Evolutionary conservation across 306 rosid genomes (phyloP).

Genomic region (Rosa multiflora): DNA sequence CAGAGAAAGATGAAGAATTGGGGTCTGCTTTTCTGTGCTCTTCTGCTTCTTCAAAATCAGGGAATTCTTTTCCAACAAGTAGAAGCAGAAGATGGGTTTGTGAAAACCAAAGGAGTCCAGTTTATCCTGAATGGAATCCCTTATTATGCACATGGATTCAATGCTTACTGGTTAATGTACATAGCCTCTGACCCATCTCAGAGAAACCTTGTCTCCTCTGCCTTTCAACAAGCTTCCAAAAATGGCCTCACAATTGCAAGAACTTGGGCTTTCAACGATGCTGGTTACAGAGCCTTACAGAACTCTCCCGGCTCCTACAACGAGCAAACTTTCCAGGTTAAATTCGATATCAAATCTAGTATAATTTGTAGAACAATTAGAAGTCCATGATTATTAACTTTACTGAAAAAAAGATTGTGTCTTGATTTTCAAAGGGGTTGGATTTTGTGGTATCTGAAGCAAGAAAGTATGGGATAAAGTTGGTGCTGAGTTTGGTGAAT

Average conservation of each 20-base stretch:
- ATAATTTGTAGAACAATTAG: neutral
- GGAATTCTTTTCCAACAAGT: conserved; percentile 21
- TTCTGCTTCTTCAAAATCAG: conserved; percentile 27
- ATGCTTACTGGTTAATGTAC: conserved; percentile 94
- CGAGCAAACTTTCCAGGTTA: conserved; percentile 74
- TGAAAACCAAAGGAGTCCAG: conserved; percentile 68
- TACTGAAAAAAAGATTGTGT: neutral
- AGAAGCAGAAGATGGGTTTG: conserved; percentile 61
- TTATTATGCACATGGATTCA: conserved; percentile 79
- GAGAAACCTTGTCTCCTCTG: conserved; percentile 63
- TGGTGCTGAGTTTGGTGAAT: conserved; percentile 81
- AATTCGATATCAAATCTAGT: neutral
- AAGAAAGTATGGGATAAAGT: conserved; percentile 63
- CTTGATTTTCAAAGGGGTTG: conserved; percentile 57
- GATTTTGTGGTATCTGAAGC: conserved; percentile 82
- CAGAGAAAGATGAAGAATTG: conserved; percentile 32
- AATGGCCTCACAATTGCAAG: conserved; percentile 71
- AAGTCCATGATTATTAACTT: neutral
- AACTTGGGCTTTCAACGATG: conserved; percentile 97
- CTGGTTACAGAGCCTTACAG: conserved; percentile 66
- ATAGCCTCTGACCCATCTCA: conserved; percentile 76
- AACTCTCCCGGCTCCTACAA: conserved; percentile 85
- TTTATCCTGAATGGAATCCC: conserved; percentile 66
- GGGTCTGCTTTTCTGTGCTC: conserved; percentile 36
- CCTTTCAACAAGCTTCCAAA: conserved; percentile 59